These are phyloP conservation scores for Mychonastes homosphaera DNA, from an alignment of 139 green algal genomes.

Conservation along the genomic window DNA sequence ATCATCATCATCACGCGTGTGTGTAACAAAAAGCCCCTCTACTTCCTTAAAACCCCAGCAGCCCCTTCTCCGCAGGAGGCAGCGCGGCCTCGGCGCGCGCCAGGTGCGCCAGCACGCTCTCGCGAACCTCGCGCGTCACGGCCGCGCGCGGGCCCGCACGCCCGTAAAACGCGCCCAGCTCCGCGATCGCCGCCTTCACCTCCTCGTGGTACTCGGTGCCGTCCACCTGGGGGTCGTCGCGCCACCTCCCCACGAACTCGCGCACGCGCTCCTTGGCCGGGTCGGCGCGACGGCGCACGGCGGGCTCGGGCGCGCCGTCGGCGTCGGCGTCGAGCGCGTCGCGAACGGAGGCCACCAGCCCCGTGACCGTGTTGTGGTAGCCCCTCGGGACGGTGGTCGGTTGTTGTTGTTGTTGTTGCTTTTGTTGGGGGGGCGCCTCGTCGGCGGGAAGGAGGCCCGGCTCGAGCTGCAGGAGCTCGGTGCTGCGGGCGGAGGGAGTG, in stretches of 20 bases:
- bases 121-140: background rate
- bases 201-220: slow-evolving; percentile 24
- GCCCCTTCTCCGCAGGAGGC: slow-evolving; percentile 12
- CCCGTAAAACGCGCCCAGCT: slow-evolving; percentile 31
- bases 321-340: too few relatives aligned
- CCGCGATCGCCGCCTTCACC: slow-evolving; percentile 19
- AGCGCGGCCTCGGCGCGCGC: slow-evolving; percentile 12
- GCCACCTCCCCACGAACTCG: slow-evolving; percentile 38
- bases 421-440: too few relatives aligned
- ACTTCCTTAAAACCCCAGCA: slow-evolving; percentile 14
- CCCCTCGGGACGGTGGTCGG: background rate
- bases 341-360: background rate
- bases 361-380: background rate
- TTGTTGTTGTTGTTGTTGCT: too few relatives aligned
- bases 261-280: slow-evolving; percentile 36
- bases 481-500: too few relatives aligned
- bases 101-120: slow-evolving; percentile 9
- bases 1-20: too few relatives aligned
- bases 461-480: too few relatives aligned
- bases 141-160: background rate
- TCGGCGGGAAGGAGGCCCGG: too few relatives aligned
- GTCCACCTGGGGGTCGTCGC: slow-evolving; percentile 22
- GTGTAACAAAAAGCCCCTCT: too few relatives aligned
- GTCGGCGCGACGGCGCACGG: slow-evolving; percentile 38
- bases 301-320: background rate